Conservation (phyloP, 257 asterid genomes). For the Gardenia jasminoides region DNA sequence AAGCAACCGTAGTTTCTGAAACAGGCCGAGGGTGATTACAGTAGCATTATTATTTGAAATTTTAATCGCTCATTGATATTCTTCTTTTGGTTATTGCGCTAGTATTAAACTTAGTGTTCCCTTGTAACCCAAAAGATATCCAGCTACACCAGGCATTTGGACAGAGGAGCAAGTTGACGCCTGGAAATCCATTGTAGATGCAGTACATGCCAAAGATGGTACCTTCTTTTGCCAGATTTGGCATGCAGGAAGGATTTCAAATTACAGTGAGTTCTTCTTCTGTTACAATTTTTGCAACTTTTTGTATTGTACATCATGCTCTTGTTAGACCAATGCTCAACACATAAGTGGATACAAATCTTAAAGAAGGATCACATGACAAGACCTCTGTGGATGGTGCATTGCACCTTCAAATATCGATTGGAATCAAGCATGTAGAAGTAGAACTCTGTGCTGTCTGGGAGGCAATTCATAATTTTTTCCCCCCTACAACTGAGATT, state of each 20-base stretch:
- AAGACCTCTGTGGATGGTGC: too few relatives aligned
- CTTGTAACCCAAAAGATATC: constrained; percentile 8
- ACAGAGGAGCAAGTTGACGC: constrained; percentile 30
- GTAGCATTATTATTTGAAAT: neutral
- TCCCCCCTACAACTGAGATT: too few relatives aligned
- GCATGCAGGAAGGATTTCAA: constrained; percentile 31
- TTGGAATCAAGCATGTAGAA: too few relatives aligned
- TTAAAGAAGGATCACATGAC: too few relatives aligned
- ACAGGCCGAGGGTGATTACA: constrained; percentile 41
- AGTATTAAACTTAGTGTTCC: neutral
- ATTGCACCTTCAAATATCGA: too few relatives aligned
- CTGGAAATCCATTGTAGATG: constrained; percentile 35
- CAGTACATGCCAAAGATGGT: constrained; percentile 34
- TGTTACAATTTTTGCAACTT: neutral
- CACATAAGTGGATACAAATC: too few relatives aligned
- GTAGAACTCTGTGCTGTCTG: too few relatives aligned
- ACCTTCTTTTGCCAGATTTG: constrained; percentile 31
- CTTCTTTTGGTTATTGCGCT: neutral
- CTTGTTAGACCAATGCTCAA: too few relatives aligned
- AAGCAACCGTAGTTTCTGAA: constrained; percentile 59
- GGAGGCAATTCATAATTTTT: too few relatives aligned
- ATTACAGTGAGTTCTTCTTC: constrained; percentile 13
- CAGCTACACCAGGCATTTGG: constrained; percentile 34
- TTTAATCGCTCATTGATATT: neutral
- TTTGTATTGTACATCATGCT: neutral